These are phyloP conservation scores for Jackrogersella multiformis DNA, from an alignment of 495 filamentous ascomycete species.

Conservation along the genomic window DNA sequence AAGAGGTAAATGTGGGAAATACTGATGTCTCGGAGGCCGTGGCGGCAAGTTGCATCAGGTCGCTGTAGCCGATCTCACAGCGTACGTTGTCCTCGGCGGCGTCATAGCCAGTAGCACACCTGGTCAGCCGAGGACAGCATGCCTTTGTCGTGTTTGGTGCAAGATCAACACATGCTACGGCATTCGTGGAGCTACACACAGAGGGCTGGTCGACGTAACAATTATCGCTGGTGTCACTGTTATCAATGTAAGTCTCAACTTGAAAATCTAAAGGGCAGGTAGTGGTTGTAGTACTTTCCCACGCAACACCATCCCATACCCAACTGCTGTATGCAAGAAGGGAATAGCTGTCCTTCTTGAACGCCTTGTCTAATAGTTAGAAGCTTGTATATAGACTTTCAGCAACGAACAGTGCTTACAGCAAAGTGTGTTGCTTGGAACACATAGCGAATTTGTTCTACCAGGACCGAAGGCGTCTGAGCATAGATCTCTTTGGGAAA, in stretches of 20 bases:
- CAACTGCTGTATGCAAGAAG: neutral
- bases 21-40: neutral
- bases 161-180: neutral
- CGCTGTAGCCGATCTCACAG: neutral
- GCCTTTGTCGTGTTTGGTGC: neutral
- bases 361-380: neutral
- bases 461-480: neutral
- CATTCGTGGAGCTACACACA: neutral
- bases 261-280: neutral
- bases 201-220: constrained; percentile 1
- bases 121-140: neutral
- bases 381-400: neutral
- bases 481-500: neutral
- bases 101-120: neutral
- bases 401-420: neutral
- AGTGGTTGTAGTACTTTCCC: neutral
- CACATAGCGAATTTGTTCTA: neutral
- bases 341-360: neutral
- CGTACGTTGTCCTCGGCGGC: neutral
- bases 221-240: neutral
- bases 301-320: neutral
- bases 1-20: too few species aligned
- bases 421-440: neutral
- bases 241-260: neutral
- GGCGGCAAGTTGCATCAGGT: neutral